Base-by-base conservation (phyloP, 2,329 filamentous ascomycete species). In the Colletotrichum sp. region DNA sequence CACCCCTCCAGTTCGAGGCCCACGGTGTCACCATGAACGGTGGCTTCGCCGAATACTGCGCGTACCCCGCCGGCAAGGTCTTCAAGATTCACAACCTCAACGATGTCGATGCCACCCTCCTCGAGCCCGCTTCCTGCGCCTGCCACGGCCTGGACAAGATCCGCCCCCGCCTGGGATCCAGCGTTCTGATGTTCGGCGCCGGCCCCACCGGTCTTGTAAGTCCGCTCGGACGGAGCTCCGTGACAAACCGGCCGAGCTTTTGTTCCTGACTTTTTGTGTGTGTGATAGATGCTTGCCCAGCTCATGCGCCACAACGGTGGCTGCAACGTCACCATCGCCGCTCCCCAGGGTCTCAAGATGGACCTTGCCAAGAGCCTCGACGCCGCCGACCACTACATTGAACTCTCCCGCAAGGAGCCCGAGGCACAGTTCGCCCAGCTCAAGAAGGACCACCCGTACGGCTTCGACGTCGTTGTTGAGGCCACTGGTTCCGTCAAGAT, bases 121-220 rank as follows among this genome's bases (percentile, higher is more conserved):
- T 94, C 64, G 93, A 94, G 83, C 92, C 93, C 15, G 92, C 93
- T 8, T 93, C 92, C 6, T 94, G 93, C 79, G 93, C 93, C n/a
- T 91, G 91, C 77, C 93, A 94, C 81, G 92, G 92, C 16, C 85
- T 94, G 28, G 92, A 94, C 82, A 92, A 93, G 85, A 94, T 94
- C 79, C 87, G 88, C 6, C 92, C 93, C 15, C 91, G 91, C 80
- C 88, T 93, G 76, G 91, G 92, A 34, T 93, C 91, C 30, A 89
- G 90, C 64, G 91, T 93, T 60, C 87, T 94, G 67, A 89, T 94
- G 85, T 92, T 94, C 79, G 91, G 91, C 74, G 91, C 91, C 76
- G 93, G 93, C 7, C 92, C 93, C 12, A 94, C 93, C 36, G 93
- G 93, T 75, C 88, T 94, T 39, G 86, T 88, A 82, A 82, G 85